phyloP scores from a whole-genome alignment of 2,329 filamentous ascomycete genomes.

The Huntiella moniliformis region DNA sequence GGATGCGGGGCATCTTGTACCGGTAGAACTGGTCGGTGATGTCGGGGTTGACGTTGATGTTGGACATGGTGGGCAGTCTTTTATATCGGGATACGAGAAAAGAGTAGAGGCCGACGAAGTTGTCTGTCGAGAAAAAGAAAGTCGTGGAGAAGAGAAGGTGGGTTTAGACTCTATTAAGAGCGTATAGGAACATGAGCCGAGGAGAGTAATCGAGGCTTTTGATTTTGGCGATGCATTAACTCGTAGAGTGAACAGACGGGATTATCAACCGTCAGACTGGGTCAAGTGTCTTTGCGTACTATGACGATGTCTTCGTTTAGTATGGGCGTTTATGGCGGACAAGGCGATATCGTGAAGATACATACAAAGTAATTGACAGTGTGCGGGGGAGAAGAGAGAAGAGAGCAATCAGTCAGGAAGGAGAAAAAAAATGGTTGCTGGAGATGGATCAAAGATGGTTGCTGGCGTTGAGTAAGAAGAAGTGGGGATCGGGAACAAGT shows the following conservation, averaged over 20 bases:
- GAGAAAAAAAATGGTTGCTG: slow-evolving; percentile 6
- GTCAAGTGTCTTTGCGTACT: slow-evolving; percentile 11
- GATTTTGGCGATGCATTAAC: slow-evolving; percentile 34
- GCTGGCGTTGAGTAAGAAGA: slow-evolving; percentile 1
- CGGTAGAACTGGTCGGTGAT: slow-evolving; percentile 98
- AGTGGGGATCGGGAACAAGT: background rate
- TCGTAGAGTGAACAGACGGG: slow-evolving; percentile 31
- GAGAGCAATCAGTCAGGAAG: too few species aligned
- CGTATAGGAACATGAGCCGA: slow-evolving; percentile 16
- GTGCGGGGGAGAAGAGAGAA: too few species aligned
- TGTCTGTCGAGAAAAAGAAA: background rate
- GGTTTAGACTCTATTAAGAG: slow-evolving; percentile 11
- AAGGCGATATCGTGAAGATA: slow-evolving; percentile 92
- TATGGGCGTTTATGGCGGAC: slow-evolving; percentile 46
- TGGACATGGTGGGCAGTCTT: slow-evolving; percentile 57
- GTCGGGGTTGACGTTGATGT: slow-evolving; percentile 96
- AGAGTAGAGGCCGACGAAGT: background rate
- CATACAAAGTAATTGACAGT: slow-evolving; percentile 44
- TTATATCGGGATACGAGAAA: background rate
- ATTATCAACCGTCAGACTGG: slow-evolving; percentile 67
- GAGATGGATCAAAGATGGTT: background rate
- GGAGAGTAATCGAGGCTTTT: slow-evolving; percentile 27
- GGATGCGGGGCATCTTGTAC: slow-evolving; percentile 99
- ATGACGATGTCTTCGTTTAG: slow-evolving; percentile 10
- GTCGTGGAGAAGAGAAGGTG: slow-evolving; percentile 16